phyloP scores from a whole-genome alignment of 495 filamentous ascomycete genomes.

The Annulohypoxylon bovei region DNA sequence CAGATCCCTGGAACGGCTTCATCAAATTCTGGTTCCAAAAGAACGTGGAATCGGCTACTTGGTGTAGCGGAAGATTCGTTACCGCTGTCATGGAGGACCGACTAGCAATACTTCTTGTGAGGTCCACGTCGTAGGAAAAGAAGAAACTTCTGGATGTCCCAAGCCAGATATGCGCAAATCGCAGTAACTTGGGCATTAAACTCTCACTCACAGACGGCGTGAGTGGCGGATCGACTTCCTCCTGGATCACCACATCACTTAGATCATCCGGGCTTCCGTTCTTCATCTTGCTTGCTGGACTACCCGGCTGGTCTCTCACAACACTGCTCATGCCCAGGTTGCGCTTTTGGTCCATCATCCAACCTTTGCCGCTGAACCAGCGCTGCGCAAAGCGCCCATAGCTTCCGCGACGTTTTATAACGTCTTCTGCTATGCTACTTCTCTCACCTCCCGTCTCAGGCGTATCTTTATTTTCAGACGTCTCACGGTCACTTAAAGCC shows the following conservation, averaged over 20 bases:
- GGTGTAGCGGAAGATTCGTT: constrained; percentile 68
- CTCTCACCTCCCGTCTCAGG: constrained; percentile 42
- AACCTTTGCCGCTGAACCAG: constrained; percentile 87
- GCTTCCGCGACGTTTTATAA: constrained; percentile 76
- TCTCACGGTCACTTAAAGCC: constrained; percentile 43
- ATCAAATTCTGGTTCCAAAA: constrained; percentile 91
- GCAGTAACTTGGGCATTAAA: constrained; percentile 85
- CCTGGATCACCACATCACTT: constrained; percentile 47
- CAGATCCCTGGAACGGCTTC: constrained; percentile 74
- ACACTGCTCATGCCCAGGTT: constrained; percentile 65
- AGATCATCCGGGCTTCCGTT: constrained; percentile 34
- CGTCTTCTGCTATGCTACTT: constrained; percentile 79
- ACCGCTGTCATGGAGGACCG: constrained; percentile 53
- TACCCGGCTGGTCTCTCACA: constrained; percentile 10
- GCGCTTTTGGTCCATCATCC: constrained; percentile 69
- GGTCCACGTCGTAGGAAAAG: constrained; percentile 91
- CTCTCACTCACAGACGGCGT: constrained; percentile 45
- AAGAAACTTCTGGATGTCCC: constrained; percentile 83
- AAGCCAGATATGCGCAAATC: constrained; percentile 83
- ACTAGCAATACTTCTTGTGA: constrained; percentile 72
- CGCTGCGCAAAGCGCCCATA: constrained; percentile 89
- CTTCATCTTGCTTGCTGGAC: constrained; percentile 19
- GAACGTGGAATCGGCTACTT: constrained; percentile 79
- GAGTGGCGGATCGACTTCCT: constrained; percentile 40
- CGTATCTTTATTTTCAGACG: constrained; percentile 27